Evolutionary conservation across 2,329 filamentous ascomycete genomes (phyloP), one percentile per base, ranked within the genome.

Genomic region (Calonectria pseudoturangicola): DNA sequence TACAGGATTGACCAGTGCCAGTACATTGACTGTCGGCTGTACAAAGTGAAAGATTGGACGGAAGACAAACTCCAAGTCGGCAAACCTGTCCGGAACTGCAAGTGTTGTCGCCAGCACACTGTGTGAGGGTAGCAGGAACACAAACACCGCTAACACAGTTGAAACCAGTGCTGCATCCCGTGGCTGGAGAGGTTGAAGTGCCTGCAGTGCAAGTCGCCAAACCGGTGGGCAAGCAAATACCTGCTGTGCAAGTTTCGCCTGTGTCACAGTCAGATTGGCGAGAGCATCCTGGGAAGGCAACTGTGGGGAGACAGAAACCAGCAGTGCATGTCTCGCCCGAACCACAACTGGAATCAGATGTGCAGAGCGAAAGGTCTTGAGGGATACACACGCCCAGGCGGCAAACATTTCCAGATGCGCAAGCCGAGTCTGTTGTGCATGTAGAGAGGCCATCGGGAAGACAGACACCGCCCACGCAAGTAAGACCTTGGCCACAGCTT

Each of bases 61-160:
- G 64, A 0, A 71, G 54, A 50, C 69, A 71, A 7, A 67, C 50
- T 5, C 69, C 64, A 9, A 68, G 64, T 21, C 67, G 71, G 21
- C 72, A 73, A 21, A 73, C 64, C 21, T 73, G 54, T 4, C 58
- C 65, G 2, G 50, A 60, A 5, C 51, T 60, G 48, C 72, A 73
- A 25, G 70, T 54, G 21, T 45, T 66, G 25, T 66, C 62, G n/a
- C 50, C 39, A n/a, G 45, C 33, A 21, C 63, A 66, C 5, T 18
- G 33, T 1, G 63, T 30, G 4, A 66, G 45, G 2, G 45, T 43
- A 7, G 21, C 28, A 16, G 63, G 63, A 28, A 66, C 28, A 43
- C 63, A 66, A 2, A 54, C 33, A 8, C 63, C 63, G 7, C 43
- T 25, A 1, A 41, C 21, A 48, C 65, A 68, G 13, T 25, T 47